phyloP scores from a whole-genome alignment of 345 rosid species.

The Eucalyptus leucophloia region DNA sequence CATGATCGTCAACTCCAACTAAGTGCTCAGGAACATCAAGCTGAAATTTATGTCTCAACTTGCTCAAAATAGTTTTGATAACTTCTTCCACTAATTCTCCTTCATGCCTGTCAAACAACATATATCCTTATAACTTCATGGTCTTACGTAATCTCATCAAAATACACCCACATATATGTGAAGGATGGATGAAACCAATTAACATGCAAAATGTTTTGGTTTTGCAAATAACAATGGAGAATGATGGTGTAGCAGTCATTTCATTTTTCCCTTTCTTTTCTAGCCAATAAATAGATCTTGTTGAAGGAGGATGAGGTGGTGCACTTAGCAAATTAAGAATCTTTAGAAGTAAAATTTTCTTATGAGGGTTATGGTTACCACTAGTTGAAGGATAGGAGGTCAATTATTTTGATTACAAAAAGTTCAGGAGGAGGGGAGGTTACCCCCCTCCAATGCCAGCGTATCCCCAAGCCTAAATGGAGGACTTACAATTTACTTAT shows the following conservation, averaged over 20 bases:
- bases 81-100: not conserved
- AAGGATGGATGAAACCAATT: not conserved
- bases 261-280: rapidly evolving
- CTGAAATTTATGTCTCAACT: not conserved
- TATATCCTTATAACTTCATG: not conserved
- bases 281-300: not conserved
- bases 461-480: not conserved
- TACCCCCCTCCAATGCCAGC: not conserved
- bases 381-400: not conserved
- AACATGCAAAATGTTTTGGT: not conserved
- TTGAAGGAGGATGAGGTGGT: not conserved
- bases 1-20: not conserved
- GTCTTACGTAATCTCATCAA: not conserved
- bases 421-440: not conserved
- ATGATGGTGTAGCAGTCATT: too few species aligned
- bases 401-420: too few species aligned
- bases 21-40: not conserved
- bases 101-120: not conserved
- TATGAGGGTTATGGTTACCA: not conserved
- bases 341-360: not conserved
- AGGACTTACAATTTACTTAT: not conserved
- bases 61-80: not conserved
- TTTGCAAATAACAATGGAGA: rapidly evolving
- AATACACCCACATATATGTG: rapidly evolving
- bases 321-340: not conserved